phyloP scores from a whole-genome alignment of 164 flowering plant species.

The Sedum album region DNA sequence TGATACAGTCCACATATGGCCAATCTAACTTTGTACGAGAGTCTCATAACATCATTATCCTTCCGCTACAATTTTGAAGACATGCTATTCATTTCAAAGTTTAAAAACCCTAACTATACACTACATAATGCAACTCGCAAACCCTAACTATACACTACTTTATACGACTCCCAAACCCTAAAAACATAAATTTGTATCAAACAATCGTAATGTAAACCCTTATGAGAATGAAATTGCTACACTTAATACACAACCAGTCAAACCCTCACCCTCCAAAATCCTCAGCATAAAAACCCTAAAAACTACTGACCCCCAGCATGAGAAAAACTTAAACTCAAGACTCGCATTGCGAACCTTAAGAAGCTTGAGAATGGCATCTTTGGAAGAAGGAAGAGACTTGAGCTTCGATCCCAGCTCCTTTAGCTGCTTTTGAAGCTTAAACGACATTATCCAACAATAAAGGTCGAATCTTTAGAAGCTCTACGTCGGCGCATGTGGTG shows the following conservation, averaged over 20 bases:
- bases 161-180: not conserved
- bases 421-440: constrained; percentile 52
- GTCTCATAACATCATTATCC: too few relatives aligned
- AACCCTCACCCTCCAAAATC: not conserved
- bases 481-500: not conserved
- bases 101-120: too few relatives aligned
- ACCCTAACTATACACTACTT: not conserved
- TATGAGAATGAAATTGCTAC: not conserved
- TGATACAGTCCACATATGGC: too few relatives aligned
- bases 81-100: too few relatives aligned
- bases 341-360: constrained; percentile 41
- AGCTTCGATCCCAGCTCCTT: constrained; percentile 82
- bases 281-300: not conserved
- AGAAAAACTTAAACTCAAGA: not conserved
- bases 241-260: not conserved
- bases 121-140: too few relatives aligned
- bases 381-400: constrained; percentile 52
- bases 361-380: constrained; percentile 73
- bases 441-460: constrained; percentile 29
- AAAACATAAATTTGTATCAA: not conserved
- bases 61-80: too few relatives aligned
- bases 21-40: too few relatives aligned
- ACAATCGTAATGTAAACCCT: not conserved
- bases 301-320: not conserved
- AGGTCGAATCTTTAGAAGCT: not conserved